These are phyloP conservation scores for Amaranthus palmeri DNA, from an alignment of 148 eudicot species.

Conservation along the genomic window DNA sequence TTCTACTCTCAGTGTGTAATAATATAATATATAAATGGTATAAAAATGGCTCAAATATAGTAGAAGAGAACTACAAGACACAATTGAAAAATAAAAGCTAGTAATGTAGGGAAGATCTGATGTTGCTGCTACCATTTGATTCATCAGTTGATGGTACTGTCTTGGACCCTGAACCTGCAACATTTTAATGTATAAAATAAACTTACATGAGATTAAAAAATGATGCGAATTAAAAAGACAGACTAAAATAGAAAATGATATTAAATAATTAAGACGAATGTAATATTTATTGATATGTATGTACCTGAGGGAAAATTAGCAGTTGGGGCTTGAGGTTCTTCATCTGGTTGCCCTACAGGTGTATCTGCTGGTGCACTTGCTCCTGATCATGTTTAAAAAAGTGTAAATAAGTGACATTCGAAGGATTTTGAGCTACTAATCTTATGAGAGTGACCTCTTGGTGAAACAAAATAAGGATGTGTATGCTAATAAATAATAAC, in stretches of 20 bases:
- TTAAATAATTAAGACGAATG: too few relatives aligned
- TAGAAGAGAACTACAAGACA: conserved; percentile 23
- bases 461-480: too few relatives aligned
- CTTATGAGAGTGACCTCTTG: too few relatives aligned
- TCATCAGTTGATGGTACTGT: conserved; percentile 26
- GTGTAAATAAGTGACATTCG: neutral
- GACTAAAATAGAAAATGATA: too few relatives aligned
- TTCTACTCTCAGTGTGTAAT: too few relatives aligned
- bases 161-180: conserved; percentile 29
- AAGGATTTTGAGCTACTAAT: neutral
- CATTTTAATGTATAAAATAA: neutral
- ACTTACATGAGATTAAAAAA: neutral
- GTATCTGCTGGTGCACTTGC: conserved; percentile 21
- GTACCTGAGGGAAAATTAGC: conserved; percentile 35
- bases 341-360: conserved; percentile 14
- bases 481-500: too few relatives aligned
- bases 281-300: neutral
- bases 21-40: neutral
- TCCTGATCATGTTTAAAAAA: neutral
- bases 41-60: conserved; percentile 26
- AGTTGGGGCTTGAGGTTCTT: conserved; percentile 23
- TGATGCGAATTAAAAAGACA: too few relatives aligned
- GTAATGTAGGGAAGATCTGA: conserved; percentile 19
- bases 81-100: conserved; percentile 23
- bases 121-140: conserved; percentile 26